Evolutionary conservation across 1,284 basidiomycete genomes (phyloP).

Genomic region (Puccinia horiana): DNA sequence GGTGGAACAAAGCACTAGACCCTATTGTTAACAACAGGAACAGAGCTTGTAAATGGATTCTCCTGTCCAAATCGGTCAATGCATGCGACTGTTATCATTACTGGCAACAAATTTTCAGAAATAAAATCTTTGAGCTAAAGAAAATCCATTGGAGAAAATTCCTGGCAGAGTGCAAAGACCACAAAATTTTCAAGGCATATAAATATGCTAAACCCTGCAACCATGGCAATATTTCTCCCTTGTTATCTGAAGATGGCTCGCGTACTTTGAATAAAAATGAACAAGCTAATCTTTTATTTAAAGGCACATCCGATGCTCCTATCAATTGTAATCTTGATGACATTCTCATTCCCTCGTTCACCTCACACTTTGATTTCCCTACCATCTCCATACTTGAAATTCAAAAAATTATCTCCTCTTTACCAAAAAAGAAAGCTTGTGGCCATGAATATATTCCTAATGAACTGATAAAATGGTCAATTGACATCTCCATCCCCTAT

Average conservation of each 20-base stretch:
- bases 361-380: background rate
- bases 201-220: background rate
- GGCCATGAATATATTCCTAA: background rate
- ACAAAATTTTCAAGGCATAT: slow-evolving; percentile 1
- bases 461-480: background rate
- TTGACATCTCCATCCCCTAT: background rate
- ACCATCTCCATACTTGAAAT: background rate
- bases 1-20: background rate
- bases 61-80: background rate
- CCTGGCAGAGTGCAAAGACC: background rate
- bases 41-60: slow-evolving; percentile 19
- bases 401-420: background rate
- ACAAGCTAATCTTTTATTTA: background rate
- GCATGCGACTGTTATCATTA: background rate
- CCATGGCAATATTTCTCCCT: background rate
- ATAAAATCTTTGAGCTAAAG: slow-evolving; percentile 20
- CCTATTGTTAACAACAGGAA: background rate
- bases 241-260: background rate
- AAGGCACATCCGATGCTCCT: background rate
- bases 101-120: background rate
- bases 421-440: background rate
- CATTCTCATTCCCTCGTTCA: background rate
- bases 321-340: background rate
- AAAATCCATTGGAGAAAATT: slow-evolving; percentile 11
- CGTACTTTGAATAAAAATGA: background rate